Evolutionary conservation across 1,284 basidiomycete genomes (phyloP).

Genomic region (Porogramme epimiltina): DNA sequence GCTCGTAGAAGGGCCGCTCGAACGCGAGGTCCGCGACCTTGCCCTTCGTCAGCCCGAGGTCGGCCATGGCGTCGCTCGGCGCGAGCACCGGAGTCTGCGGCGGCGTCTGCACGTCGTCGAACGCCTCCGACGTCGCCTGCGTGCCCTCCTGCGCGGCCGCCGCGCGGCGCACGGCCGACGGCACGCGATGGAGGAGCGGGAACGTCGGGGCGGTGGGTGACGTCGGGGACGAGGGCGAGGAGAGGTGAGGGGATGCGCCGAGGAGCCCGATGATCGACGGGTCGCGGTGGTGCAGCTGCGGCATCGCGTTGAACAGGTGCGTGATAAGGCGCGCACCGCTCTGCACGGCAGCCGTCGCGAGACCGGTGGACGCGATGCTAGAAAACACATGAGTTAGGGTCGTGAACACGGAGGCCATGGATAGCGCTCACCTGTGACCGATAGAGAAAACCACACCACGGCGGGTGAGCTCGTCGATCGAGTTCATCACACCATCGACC

Average conservation of each 20-base stretch:
- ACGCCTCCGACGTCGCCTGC: conserved; percentile 56
- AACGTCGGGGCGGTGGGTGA: conserved; percentile 16
- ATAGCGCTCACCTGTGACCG: conserved; percentile 72
- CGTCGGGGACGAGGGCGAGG: conserved; percentile 37
- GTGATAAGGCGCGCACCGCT: conserved; percentile 84
- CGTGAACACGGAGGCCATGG: not conserved
- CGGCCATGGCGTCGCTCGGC: conserved; percentile 24
- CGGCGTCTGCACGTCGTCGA: conserved; percentile 64
- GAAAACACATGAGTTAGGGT: not conserved
- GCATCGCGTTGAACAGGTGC: conserved; percentile 93
- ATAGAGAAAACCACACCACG: conserved; percentile 81
- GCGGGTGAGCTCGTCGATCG: conserved; percentile 60
- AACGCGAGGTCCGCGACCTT: conserved; percentile 42
- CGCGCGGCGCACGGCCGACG: conserved; percentile 24
- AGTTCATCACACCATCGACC: conserved; percentile 76
- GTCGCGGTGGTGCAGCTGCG: conserved; percentile 82
- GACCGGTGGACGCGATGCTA: conserved; percentile 66
- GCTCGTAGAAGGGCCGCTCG: conserved; percentile 80
- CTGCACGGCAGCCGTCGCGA: conserved; percentile 67
- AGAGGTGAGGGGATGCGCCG: conserved; percentile 70
- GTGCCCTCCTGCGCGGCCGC: conserved; percentile 26
- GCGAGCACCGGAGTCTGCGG: conserved; percentile 52
- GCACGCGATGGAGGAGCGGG: conserved; percentile 19
- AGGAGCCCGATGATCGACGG: conserved; percentile 87
- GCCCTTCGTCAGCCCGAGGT: conserved; percentile 37